Evolutionary conservation across 192 early-diverging fungal genomes (phyloP), one percentile per base, ranked within the genome.

Genomic region (Chytriomyces confervae): DNA sequence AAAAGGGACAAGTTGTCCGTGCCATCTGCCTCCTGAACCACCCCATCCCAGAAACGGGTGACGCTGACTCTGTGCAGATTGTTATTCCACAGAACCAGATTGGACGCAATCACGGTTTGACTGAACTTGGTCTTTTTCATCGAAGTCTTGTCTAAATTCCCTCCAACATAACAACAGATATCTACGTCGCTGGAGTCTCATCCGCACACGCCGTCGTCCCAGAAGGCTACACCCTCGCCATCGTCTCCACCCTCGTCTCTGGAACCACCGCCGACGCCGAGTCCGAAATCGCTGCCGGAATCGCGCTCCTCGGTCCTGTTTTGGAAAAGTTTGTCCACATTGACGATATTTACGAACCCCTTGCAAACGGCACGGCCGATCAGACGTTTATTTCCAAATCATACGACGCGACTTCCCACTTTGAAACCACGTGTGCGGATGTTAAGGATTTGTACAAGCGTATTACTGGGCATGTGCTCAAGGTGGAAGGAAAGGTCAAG

Each of bases 361-460:
- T 88, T 20, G 83, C 86, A 2, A 93, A 96, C 77, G 97, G 97
- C 62, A 91, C 81, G 36, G 72, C 77, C 8, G 95, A 97, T 72
- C 86, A 93, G 70, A 91, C 96, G 51, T 99, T 92, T 84, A 86
- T 99, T 64, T 94, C 95, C 77, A 92, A 92, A 75, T 96, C 94
- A 18, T 99, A 98, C 85, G 98, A 99, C 85, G 96, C 98, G 48
- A 97, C 97, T 20, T 95, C 94, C 50, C 97, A 99, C 90, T 99
- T 98, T 90, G 98, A 96, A 85, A 95, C 97, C 61, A 92, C 96
- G 23, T 96, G 95, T 81, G 92, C 93, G 64, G 97, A 99, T 81
- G 96, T 99, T 66, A 94, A 95, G 88, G 89, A 93, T 79, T 81
- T 99, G 50, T 99, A 98, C 87, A 82, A 86, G 78, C 60, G 88